Evolutionary conservation across 495 filamentous ascomycete species (phyloP).

Genomic region (Penicillium coprophilum): DNA sequence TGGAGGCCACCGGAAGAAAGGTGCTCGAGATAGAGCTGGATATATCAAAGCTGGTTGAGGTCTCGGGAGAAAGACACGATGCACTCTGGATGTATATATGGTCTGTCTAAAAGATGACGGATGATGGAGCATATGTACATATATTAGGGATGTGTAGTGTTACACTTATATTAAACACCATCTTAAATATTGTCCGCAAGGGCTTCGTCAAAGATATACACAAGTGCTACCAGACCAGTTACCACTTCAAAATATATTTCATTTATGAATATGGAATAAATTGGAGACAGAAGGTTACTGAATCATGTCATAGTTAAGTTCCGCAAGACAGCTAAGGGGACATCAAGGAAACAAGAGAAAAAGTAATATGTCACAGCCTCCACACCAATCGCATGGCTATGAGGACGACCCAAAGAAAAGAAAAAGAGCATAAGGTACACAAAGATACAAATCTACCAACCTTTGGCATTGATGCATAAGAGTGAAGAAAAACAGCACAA

Average conservation of each 20-base stretch:
- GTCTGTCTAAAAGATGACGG: not conserved
- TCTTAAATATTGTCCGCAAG: not conserved
- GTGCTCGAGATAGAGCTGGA: slow-evolving; percentile 60
- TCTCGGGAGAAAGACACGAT: not conserved
- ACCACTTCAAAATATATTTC: not conserved
- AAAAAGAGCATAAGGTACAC: slow-evolving; percentile 15
- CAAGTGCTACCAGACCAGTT: too few species aligned
- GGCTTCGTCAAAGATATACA: too few species aligned
- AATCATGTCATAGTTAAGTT: slow-evolving; percentile 16
- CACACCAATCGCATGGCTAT: slow-evolving; percentile 22
- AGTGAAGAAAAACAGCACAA: slow-evolving; percentile 13
- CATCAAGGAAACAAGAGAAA: slow-evolving; percentile 19
- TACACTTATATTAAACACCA: not conserved
- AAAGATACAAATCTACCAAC: slow-evolving; percentile 22
- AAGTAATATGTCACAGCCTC: slow-evolving; percentile 26
- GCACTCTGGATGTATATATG: not conserved
- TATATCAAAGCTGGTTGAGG: not conserved
- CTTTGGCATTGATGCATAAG: slow-evolving; percentile 18
- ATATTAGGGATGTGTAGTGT: not conserved
- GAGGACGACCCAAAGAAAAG: slow-evolving; percentile 12
- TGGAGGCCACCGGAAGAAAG: slow-evolving; percentile 73
- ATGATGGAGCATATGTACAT: not conserved
- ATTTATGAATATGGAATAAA: not conserved
- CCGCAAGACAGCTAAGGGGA: slow-evolving; percentile 17
- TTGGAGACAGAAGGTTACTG: not conserved